A percentile compares a stretch with the other conserved stretches of the same genome.
phyloP scores from a whole-genome alignment of 345 rosid genomes.

The Syzygium jambos region DNA sequence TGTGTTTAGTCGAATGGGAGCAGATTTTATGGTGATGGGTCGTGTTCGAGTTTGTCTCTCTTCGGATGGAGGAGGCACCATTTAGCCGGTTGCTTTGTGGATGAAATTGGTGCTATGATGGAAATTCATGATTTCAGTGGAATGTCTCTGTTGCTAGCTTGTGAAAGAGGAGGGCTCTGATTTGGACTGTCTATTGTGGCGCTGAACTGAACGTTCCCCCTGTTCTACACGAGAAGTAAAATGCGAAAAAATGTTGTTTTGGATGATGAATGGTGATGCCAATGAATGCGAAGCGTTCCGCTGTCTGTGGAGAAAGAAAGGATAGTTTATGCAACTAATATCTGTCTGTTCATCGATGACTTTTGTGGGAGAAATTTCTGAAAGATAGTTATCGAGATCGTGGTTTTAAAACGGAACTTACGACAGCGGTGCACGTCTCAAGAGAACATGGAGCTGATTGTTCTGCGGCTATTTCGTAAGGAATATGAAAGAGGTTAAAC shows the following conservation, averaged over 20 bases:
- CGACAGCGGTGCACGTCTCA: background rate
- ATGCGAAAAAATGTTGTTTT: background rate
- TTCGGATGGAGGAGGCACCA: background rate
- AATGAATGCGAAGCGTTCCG: background rate
- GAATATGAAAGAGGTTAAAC: background rate
- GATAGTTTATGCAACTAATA: background rate
- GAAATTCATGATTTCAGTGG: background rate
- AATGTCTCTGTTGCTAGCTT: background rate
- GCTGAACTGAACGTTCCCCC: background rate
- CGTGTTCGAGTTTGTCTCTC: background rate
- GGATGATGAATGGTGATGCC: background rate
- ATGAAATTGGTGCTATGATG: background rate
- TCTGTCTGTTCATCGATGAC: background rate
- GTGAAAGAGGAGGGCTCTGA: background rate
- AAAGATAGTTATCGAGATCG: background rate
- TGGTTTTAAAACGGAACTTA: background rate
- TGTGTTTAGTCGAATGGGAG: too few relatives aligned
- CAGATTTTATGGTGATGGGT: background rate
- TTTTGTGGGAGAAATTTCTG: background rate
- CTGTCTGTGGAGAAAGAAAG: background rate
- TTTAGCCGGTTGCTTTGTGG: background rate
- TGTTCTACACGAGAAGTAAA: background rate
- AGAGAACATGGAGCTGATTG: background rate
- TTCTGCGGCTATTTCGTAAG: background rate
- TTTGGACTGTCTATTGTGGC: background rate